Percentiles rank a stretch among this genome's conserved stretches.
Evolutionary conservation across 441 rosid genomes (phyloP).

Genomic region (Metrosideros polymorpha): DNA sequence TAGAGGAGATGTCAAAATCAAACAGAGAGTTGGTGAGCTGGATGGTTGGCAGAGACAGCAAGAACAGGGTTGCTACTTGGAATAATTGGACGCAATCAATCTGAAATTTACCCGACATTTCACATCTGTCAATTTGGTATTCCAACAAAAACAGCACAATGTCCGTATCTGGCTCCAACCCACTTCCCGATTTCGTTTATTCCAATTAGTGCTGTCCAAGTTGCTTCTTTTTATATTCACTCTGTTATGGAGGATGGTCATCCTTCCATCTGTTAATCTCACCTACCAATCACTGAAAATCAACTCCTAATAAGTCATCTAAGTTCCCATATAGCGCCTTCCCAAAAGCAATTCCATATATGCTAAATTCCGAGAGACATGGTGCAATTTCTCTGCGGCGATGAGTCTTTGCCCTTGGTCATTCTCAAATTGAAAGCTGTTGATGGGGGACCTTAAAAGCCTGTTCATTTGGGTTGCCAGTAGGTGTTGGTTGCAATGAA

Average conservation of each 20-base stretch:
- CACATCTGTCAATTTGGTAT: background rate
- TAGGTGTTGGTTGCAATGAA: background rate
- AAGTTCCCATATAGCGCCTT: background rate
- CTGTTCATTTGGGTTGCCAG: background rate
- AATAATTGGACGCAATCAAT: slow-evolving; percentile 12
- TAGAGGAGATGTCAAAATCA: slow-evolving; percentile 29
- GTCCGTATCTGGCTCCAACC: background rate
- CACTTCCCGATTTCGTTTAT: background rate
- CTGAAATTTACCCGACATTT: background rate
- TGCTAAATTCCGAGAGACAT: background rate
- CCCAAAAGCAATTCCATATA: background rate
- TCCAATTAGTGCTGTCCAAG: background rate
- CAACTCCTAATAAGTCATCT: background rate
- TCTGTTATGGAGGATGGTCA: background rate
- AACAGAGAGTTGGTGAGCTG: slow-evolving; percentile 32
- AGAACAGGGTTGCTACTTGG: slow-evolving; percentile 17
- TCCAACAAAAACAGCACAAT: background rate
- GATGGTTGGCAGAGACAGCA: slow-evolving; percentile 6
- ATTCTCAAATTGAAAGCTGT: background rate
- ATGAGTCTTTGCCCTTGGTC: background rate
- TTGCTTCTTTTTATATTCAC: background rate
- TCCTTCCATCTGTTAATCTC: background rate
- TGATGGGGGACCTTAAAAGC: background rate
- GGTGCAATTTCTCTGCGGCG: background rate
- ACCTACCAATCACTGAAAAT: background rate